These are phyloP conservation scores for Sporothrix euskadiensis DNA, from an alignment of 2,329 filamentous ascomycete species.

Conservation along the genomic window DNA sequence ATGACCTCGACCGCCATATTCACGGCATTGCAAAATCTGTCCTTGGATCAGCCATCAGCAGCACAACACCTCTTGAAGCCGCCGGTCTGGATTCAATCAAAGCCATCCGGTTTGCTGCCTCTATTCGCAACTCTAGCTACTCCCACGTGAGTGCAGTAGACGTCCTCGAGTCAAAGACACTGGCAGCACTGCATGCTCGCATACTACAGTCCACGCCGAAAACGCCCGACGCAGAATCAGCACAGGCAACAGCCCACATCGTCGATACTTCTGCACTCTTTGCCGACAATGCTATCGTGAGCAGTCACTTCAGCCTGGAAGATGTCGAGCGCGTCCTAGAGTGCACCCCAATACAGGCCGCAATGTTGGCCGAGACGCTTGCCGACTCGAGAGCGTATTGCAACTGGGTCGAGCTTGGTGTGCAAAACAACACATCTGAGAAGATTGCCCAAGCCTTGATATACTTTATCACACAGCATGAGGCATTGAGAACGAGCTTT, in stretches of 20 bases:
- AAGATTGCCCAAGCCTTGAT: slow-evolving; percentile 53
- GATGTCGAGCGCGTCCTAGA: slow-evolving; percentile 37
- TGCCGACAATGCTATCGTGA: slow-evolving; percentile 30
- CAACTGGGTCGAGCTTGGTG: slow-evolving; percentile 72
- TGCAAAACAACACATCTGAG: slow-evolving; percentile 44
- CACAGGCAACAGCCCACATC: not conserved
- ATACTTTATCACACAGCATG: slow-evolving; percentile 55
- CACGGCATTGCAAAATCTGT: slow-evolving; percentile 38
- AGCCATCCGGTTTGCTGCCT: slow-evolving; percentile 59
- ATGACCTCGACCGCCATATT: slow-evolving; percentile 41
- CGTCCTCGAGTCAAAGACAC: slow-evolving; percentile 58
- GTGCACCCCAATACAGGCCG: slow-evolving; percentile 73
- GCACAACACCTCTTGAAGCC: slow-evolving; percentile 38
- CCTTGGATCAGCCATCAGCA: slow-evolving; percentile 37
- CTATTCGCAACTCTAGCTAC: slow-evolving; percentile 59
- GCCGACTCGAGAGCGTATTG: slow-evolving; percentile 65
- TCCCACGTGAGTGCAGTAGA: slow-evolving; percentile 55
- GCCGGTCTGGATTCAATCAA: slow-evolving; percentile 46
- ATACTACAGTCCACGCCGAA: slow-evolving; percentile 24
- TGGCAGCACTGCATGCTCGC: slow-evolving; percentile 36
- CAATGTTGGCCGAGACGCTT: slow-evolving; percentile 77
- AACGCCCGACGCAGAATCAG: not conserved
- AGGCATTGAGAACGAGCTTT: slow-evolving; percentile 75
- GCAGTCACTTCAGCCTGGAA: not conserved
- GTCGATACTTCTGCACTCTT: slow-evolving; percentile 1